Evolutionary conservation across 805 yeast species (phyloP), one percentile per base, ranked within the genome.

Genomic region (Candida vartiovaarae): DNA sequence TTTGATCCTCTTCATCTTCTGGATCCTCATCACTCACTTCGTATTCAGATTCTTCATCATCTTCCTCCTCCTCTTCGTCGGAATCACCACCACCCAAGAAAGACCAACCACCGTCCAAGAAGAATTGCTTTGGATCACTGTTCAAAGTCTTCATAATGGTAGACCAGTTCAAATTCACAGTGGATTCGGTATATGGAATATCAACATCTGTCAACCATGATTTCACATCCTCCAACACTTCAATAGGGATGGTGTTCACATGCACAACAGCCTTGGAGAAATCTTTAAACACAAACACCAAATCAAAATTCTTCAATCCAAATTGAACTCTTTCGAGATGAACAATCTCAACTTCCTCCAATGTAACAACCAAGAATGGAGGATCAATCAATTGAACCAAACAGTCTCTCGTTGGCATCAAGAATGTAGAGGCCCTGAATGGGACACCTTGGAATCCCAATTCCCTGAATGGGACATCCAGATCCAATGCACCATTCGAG

Each of bases 191-290:
- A 68, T 75, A 82, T 33, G 99, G 96, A 50, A 93, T 84, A 63
- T 93, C 99, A 59, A 93, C 95, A 62, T 93, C 95, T n/a, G 95
- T 87, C 47, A 93, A 71, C 99, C 99, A 93, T 40, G 87, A 88
- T 64, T 91, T 93, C 49, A 93, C 85, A 60, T 85, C 91, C 61
- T 93, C 99, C 44, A 93, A 68, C 42, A 84, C 74, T 57, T 85
- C 95, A 78, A 89, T 87, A 32, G 98, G 97, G 47, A 93, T 88
- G 4, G 98, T 89, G 63, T 91, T 91, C 51, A 93, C 80, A 63
- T 91, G 97, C 23, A 86, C 86, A 8, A 88, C 96, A 1, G 97
- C 87, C 57, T 75, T 80, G 49, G 74, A 70, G 63, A 89, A 90
- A 64, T 93, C 98, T 64, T 90, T 91, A 68, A 84, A 91, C 2